A percentile compares a stretch with the other conserved stretches of the same genome.
These are phyloP conservation scores for Puccinia polysora DNA, from an alignment of 1,284 basidiomycete species.

Conservation along the genomic window DNA sequence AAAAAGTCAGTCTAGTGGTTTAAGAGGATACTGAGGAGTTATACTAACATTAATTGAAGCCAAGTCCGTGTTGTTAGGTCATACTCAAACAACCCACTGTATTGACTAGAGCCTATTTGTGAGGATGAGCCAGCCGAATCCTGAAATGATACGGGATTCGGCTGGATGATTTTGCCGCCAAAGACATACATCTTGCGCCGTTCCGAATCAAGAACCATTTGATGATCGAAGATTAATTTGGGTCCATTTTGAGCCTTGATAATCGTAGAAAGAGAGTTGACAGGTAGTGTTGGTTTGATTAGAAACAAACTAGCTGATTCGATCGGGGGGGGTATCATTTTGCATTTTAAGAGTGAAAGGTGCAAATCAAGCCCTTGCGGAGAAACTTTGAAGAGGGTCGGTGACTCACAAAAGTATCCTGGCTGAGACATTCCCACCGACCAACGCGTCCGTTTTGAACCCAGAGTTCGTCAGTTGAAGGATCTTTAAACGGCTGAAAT, in stretches of 20 bases:
- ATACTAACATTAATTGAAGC: slow-evolving; percentile 47
- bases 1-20: not conserved
- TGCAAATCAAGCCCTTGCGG: slow-evolving; percentile 52
- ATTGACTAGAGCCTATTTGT: slow-evolving; percentile 54
- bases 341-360: slow-evolving; percentile 8
- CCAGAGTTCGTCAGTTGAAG: slow-evolving; percentile 3
- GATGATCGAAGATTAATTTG: slow-evolving; percentile 71
- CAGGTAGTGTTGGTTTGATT: no score
- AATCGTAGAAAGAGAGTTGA: not conserved
- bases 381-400: no score
- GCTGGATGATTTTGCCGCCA: slow-evolving; percentile 69
- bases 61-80: slow-evolving; percentile 37
- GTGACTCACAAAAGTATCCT: slow-evolving; percentile 56
- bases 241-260: slow-evolving; percentile 60
- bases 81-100: slow-evolving; percentile 27
- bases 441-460: slow-evolving; percentile 19
- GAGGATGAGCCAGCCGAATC: slow-evolving; percentile 57
- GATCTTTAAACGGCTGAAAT: slow-evolving; percentile 14
- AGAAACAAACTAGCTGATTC: slow-evolving; percentile 54
- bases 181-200: slow-evolving; percentile 70
- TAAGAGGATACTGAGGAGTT: not conserved
- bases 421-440: slow-evolving; percentile 32
- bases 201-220: slow-evolving; percentile 70
- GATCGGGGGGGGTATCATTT: no score
- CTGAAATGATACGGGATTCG: slow-evolving; percentile 60